phyloP scores from a whole-genome alignment of 1,139 yeast species.

The Magnusiomyces tetraspermus region DNA sequence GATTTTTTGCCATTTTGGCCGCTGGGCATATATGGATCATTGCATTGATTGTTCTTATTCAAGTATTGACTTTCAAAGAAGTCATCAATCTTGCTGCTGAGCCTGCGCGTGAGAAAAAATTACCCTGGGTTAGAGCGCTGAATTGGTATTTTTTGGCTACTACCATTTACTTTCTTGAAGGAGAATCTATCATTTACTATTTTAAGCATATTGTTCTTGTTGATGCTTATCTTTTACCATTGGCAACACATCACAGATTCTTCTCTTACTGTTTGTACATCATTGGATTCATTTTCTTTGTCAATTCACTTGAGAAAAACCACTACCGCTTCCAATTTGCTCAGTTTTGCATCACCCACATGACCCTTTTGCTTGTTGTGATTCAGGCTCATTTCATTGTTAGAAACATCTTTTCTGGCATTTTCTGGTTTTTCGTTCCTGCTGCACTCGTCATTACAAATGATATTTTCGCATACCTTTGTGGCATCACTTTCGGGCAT shows the following conservation, averaged over 20 bases:
- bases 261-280: constrained; percentile 77
- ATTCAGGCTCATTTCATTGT: constrained; percentile 91
- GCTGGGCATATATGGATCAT: constrained; percentile 85
- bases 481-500: constrained; percentile 93
- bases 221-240: constrained; percentile 36
- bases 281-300: constrained; percentile 83
- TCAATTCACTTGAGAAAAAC: constrained; percentile 80
- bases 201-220: constrained; percentile 40
- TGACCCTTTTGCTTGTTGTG: constrained; percentile 83
- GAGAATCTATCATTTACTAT: constrained; percentile 67
- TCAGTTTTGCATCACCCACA: constrained; percentile 87
- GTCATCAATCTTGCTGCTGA: constrained; percentile 75
- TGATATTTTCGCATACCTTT: constrained; percentile 91
- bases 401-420: constrained; percentile 78
- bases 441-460: constrained; percentile 85
- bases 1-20: constrained; percentile 62
- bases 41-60: constrained; percentile 58
- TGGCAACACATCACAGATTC: constrained; percentile 66
- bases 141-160: constrained; percentile 74
- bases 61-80: constrained; percentile 79
- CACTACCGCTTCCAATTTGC: constrained; percentile 87
- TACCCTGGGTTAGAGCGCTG: constrained; percentile 75
- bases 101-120: constrained; percentile 72
- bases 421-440: constrained; percentile 92
- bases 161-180: constrained; percentile 81